Evolutionary conservation across 768 basidiomycete genomes (phyloP).

Genomic region (Calocera viscosa): DNA sequence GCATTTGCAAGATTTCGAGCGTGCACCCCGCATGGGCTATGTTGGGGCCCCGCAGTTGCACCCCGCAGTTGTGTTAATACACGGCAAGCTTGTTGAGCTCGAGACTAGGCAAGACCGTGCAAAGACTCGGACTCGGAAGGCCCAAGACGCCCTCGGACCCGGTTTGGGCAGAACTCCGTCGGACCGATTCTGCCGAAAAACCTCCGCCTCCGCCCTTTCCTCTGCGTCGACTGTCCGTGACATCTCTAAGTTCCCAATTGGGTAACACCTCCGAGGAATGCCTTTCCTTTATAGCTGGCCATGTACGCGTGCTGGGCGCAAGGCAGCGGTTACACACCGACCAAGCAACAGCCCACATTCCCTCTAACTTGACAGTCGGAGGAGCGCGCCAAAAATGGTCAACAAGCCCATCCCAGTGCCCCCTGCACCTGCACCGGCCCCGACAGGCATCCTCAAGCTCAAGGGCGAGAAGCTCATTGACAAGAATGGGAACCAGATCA

Average conservation of each 20-base stretch:
- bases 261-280: background rate
- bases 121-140: background rate
- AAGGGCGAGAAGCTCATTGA: conserved; percentile 50
- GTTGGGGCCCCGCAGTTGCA: too few relatives aligned
- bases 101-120: background rate
- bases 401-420: conserved; percentile 1
- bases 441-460: conserved; percentile 22
- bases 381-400: background rate
- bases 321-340: background rate
- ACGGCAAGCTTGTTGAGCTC: background rate
- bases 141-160: background rate
- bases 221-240: background rate
- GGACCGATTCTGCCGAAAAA: conserved; percentile 1
- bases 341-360: background rate
- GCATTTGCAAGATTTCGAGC: too few relatives aligned
- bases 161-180: background rate
- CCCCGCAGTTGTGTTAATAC: too few relatives aligned
- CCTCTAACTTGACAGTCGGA: background rate
- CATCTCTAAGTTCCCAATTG: background rate
- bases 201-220: background rate
- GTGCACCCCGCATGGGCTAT: too few relatives aligned
- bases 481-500: conserved; percentile 42
- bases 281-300: background rate
- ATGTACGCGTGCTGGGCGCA: background rate
- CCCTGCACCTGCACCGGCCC: conserved; percentile 1